These are phyloP conservation scores for Trichophyton rubrum DNA, from an alignment of 2,329 filamentous ascomycete species.

Conservation along the genomic window DNA sequence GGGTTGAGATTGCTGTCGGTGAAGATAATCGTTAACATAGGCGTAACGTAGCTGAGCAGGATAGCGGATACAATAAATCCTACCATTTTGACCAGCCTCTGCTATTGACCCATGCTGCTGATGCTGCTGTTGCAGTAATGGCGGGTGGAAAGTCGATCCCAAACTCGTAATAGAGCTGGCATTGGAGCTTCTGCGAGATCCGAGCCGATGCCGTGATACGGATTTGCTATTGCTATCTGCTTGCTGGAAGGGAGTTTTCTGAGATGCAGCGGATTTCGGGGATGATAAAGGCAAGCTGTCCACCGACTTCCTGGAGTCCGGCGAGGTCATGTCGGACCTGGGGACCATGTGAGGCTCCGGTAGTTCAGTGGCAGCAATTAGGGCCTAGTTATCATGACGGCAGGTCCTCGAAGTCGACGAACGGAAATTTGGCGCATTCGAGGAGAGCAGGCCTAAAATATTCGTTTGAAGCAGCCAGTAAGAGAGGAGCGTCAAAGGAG, in stretches of 20 bases:
- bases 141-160: conserved; percentile 67
- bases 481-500: too few species aligned
- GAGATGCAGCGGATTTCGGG: conserved; percentile 39
- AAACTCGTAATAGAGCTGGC: conserved; percentile 82
- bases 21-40: conserved; percentile 1
- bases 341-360: conserved; percentile 5
- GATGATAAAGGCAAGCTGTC: conserved; percentile 50
- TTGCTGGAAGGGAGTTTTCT: conserved; percentile 30
- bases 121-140: conserved; percentile 28
- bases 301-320: conserved; percentile 51
- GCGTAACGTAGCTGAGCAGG: neutral
- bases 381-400: conserved; percentile 1
- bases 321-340: conserved; percentile 46
- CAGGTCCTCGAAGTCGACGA: neutral
- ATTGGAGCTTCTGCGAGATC: conserved; percentile 58
- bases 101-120: conserved; percentile 40
- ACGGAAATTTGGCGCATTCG: neutral
- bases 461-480: too few species aligned
- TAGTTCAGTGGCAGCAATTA: conserved; percentile 1
- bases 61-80: conserved; percentile 17
- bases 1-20: conserved; percentile 61
- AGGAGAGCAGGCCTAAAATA: neutral
- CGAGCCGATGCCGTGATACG: conserved; percentile 23
- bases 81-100: conserved; percentile 60
- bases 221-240: conserved; percentile 26